Percentiles rank a stretch among this genome's conserved stretches.
Evolutionary conservation across 1,284 basidiomycete species (phyloP).

Genomic region (Trametes hirsuta): DNA sequence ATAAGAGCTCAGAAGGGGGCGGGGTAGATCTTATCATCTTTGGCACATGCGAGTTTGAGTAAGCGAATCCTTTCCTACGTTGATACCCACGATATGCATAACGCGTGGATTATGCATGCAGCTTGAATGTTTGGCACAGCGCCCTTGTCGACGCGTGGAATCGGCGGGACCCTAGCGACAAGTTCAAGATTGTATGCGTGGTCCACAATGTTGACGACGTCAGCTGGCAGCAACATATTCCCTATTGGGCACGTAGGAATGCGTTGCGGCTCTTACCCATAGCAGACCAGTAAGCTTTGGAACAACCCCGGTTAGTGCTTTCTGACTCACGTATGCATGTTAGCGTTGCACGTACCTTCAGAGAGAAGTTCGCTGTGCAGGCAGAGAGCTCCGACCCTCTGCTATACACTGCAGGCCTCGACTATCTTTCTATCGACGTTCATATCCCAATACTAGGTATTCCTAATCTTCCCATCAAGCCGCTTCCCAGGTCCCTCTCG

Average conservation of each 20-base stretch:
- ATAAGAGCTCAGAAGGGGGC: slow-evolving; percentile 19
- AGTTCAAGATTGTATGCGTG: slow-evolving; percentile 43
- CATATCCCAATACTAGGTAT: slow-evolving; percentile 41
- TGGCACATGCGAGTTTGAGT: slow-evolving; percentile 43
- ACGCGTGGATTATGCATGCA: not conserved
- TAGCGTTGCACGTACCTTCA: slow-evolving; percentile 36
- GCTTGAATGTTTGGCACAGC: slow-evolving; percentile 28
- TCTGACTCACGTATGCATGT: not conserved
- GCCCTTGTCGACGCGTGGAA: slow-evolving; percentile 40
- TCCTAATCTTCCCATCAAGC: slow-evolving; percentile 29
- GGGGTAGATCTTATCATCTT: slow-evolving; percentile 39
- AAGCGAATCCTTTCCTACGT: slow-evolving; percentile 5
- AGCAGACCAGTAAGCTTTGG: slow-evolving; percentile 37
- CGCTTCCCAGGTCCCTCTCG: slow-evolving; percentile 29
- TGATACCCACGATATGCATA: not conserved
- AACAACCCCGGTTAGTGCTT: not conserved
- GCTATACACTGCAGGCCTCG: slow-evolving; percentile 36
- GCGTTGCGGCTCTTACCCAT: slow-evolving; percentile 41
- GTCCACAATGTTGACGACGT: slow-evolving; percentile 39
- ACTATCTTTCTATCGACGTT: slow-evolving; percentile 40
- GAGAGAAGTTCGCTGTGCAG: slow-evolving; percentile 33
- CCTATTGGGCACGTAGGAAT: slow-evolving; percentile 40
- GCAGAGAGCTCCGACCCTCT: slow-evolving; percentile 37
- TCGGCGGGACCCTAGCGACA: slow-evolving; percentile 35
- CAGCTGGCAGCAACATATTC: slow-evolving; percentile 36